Base-by-base conservation (phyloP, 495 filamentous ascomycete genomes). In the Penicillium alfredii region DNA sequence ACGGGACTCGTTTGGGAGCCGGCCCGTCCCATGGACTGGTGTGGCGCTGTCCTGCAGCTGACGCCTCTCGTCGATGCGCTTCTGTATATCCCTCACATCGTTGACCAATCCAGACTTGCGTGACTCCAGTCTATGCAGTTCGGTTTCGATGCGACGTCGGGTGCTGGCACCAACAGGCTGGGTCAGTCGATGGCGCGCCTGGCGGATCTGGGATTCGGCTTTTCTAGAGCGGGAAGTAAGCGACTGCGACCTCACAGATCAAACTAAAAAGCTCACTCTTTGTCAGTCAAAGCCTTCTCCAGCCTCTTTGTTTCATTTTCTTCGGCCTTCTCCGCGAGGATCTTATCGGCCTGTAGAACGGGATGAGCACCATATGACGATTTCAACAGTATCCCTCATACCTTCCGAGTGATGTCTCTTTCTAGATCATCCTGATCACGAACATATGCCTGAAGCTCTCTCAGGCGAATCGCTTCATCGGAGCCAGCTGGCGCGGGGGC, bases 371-470 rank as follows among this genome's bases (percentile, higher is more conserved):
- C 8, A 7, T 19, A 4, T 12, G 2, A 20, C 6, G 2, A 35
- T 11, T 6, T 14, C 1, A 44, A 9, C 4, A 3, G 7, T 12
- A 7, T n/a, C 6, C 18, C 13, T n/a, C 30, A 37, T 51, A 71
- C 69, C 60, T 76, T 67, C 17, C 68, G 64, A 21, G 68, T 58
- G 42, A 88, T 81, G 31, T 88, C 85, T 39, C 82, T 71, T 49
- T 90, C 84, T 2, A 90, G 69, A 34, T 94, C 87, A 60, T 89
- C 82, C 54, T 94, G 88, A 52, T 92, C 73, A 17, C 86, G 80
- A 19, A 92, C 76, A 40, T 82, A 76, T 21, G 81, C 76, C 8
- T 86, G 80, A 6, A 94, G 71, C 29, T 72, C 71, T 42, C 72
- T 65, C 4, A 92, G 67, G n/a, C 74, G 73, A 19, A 68, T 69